Evolutionary conservation across 495 filamentous ascomycete species (phyloP).

Genomic region (Bathelium albidoporum): DNA sequence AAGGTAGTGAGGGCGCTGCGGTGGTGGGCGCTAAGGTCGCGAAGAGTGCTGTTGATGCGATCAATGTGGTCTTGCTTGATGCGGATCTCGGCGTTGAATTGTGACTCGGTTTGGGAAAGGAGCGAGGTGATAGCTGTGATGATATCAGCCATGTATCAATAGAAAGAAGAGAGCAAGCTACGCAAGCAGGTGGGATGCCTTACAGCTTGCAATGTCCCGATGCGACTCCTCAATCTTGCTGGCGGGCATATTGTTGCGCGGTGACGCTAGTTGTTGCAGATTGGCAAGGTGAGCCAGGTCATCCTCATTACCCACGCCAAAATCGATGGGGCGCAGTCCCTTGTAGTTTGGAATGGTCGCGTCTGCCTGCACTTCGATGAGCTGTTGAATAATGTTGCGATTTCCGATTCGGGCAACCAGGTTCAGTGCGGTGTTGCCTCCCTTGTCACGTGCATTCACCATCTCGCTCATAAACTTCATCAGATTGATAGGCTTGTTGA

Average conservation of each 20-base stretch:
- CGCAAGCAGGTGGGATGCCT: slow-evolving; percentile 24
- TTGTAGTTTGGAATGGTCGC: slow-evolving; percentile 79
- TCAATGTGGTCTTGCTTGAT: slow-evolving; percentile 76
- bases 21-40: slow-evolving; percentile 66
- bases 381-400: slow-evolving; percentile 78
- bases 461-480: slow-evolving; percentile 90
- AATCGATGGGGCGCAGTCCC: slow-evolving; percentile 76
- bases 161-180: slow-evolving; percentile 13
- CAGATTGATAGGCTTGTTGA: slow-evolving; percentile 58
- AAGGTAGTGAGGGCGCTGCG: slow-evolving; percentile 62
- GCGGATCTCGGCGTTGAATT: slow-evolving; percentile 64
- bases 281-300: slow-evolving; percentile 12
- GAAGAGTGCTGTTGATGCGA: slow-evolving; percentile 61
- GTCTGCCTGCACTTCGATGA: slow-evolving; percentile 88
- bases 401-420: slow-evolving; percentile 86
- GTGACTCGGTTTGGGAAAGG: slow-evolving; percentile 58
- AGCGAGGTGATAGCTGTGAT: slow-evolving; percentile 58
- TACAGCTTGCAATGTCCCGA: slow-evolving; percentile 40
- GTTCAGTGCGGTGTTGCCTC: slow-evolving; percentile 89
- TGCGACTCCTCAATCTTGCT: slow-evolving; percentile 26
- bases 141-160: not conserved
- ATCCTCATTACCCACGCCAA: slow-evolving; percentile 73
- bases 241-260: slow-evolving; percentile 15
- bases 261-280: not conserved
- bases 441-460: slow-evolving; percentile 84